Base-by-base conservation (phyloP, 2,329 filamentous ascomycete genomes). In the Tympanopsis confertula region DNA sequence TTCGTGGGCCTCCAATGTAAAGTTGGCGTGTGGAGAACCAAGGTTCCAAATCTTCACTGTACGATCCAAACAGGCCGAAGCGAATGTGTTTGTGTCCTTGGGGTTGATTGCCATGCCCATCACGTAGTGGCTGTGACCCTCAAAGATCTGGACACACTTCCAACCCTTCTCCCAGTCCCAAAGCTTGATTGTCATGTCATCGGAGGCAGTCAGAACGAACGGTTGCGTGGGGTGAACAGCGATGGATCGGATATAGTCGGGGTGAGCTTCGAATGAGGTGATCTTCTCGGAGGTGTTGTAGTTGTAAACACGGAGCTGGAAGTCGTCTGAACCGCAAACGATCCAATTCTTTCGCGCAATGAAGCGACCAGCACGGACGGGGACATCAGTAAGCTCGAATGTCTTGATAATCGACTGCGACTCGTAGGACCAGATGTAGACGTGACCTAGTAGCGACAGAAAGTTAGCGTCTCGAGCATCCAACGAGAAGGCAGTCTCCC, bases 231-330 rank as follows among this genome's bases (percentile, higher is more conserved):
- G 91, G 59, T 98, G 91, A 26, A 98, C 86, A 45, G 82, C 86
- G 50, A 98, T 95, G 37, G 91, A 88, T 51, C 91, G 85, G 57
- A 98, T 96, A 56, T 98, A 98, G 62, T 98, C 91, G 43, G 91
- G 91, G 58, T 98, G 91, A 37, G 88, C 89, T 66, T 96, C 89
- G 61, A 95, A 96, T 13, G 85, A 85, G 38, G 87, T 89, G 53
- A 96, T 91, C 74, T 95, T 96, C 65, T 98, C 91, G 42, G 86
- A 94, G 38, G 91, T 98, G 66, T 98, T 96, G 74, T 96, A 98
- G 68, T 98, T 96, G 74, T 94, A 94, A 45, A 94, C 85, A 50
- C 89, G 83, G 38, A 78, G 60, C 56, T 78, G 73, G 66, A 93
- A 98, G 66, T 94, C 86, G 66, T 94, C 86, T 48, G 82, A 89